Evolutionary conservation across 345 rosid genomes (phyloP).

Genomic region (Linum lewisii): DNA sequence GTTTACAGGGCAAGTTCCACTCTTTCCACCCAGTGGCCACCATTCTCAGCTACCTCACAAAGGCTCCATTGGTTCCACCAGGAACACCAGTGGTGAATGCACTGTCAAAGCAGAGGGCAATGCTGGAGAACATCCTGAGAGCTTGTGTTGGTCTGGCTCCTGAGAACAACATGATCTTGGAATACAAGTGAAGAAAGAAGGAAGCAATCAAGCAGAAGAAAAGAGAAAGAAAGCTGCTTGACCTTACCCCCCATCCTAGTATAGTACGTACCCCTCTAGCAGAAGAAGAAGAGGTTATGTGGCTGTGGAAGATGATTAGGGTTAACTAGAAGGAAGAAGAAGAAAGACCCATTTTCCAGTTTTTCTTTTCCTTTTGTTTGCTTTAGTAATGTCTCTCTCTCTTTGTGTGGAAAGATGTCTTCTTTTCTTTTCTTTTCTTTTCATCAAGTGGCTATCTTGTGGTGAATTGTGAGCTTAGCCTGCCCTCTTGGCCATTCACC

Average conservation of each 20-base stretch:
- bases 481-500: too few species aligned
- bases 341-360: background rate
- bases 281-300: background rate
- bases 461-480: background rate
- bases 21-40: conserved; percentile 97
- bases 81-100: conserved; percentile 98
- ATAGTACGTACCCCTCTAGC: too few species aligned
- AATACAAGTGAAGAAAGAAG: conserved; percentile 92
- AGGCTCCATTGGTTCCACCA: conserved; percentile 97
- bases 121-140: conserved; percentile 94
- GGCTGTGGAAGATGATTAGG: conserved; percentile 6
- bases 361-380: background rate
- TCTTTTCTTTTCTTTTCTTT: background rate
- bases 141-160: conserved; percentile 92
- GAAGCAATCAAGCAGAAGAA: too few species aligned
- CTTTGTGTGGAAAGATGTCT: background rate
- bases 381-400: too few species aligned
- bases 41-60: conserved; percentile 92
- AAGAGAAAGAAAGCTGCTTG: background rate
- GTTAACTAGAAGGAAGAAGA: background rate
- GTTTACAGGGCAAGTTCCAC: conserved; percentile 74
- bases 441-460: background rate
- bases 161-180: conserved; percentile 97
- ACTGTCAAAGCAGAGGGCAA: conserved; percentile 86
- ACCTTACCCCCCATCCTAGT: background rate